These are phyloP conservation scores for Candida frijolesensis DNA, from an alignment of 1,139 yeast genomes.

Conservation along the genomic window DNA sequence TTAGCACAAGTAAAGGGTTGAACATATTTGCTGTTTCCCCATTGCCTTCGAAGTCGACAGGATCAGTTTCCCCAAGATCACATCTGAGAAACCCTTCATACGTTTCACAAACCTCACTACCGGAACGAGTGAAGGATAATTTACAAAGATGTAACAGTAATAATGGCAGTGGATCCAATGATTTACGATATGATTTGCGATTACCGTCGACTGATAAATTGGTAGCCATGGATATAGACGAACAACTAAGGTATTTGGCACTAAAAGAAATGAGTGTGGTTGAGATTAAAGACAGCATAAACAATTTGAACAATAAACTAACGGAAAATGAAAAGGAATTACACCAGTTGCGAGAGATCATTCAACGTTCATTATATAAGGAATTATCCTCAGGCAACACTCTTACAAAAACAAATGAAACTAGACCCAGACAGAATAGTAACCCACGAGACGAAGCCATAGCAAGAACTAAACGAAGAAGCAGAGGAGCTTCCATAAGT, in stretches of 20 bases:
- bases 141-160: neutral
- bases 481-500: constrained; percentile 10
- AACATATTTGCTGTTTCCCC: constrained; percentile 18
- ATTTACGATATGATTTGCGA: constrained; percentile 28
- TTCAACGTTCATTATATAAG: constrained; percentile 42
- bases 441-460: constrained; percentile 41
- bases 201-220: constrained; percentile 38
- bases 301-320: constrained; percentile 31
- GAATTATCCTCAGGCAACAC: constrained; percentile 23
- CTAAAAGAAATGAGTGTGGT: constrained; percentile 63
- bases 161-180: constrained; percentile 10
- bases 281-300: constrained; percentile 55
- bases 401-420: constrained; percentile 13
- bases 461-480: constrained; percentile 29
- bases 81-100: constrained; percentile 7
- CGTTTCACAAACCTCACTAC: constrained; percentile 4
- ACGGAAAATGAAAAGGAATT: constrained; percentile 48
- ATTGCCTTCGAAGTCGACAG: constrained; percentile 3
- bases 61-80: neutral
- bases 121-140: constrained; percentile 3
- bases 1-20: constrained; percentile 12
- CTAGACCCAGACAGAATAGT: constrained; percentile 26
- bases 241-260: constrained; percentile 59
- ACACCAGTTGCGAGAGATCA: constrained; percentile 44
- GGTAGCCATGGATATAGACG: constrained; percentile 44